Percentiles rank a stretch among this genome's conserved stretches.
Evolutionary conservation across 164 flowering plant species (phyloP).

Genomic region (Magnolia kwangsiensis): DNA sequence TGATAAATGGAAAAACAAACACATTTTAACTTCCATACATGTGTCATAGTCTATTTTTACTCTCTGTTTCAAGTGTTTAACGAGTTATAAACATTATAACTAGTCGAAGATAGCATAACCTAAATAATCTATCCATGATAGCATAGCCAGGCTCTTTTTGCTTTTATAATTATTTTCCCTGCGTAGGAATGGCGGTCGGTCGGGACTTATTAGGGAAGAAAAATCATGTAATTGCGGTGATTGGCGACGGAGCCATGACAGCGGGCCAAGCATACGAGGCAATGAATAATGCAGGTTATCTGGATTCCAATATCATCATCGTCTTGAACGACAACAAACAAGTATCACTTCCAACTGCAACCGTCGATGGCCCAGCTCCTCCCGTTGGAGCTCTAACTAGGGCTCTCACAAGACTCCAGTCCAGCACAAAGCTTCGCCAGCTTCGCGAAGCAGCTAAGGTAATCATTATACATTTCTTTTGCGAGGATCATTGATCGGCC

Average conservation of each 20-base stretch:
- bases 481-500: background rate
- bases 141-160: too few relatives aligned
- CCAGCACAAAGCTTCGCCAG: slow-evolving; percentile 32
- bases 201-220: slow-evolving; percentile 42
- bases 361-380: slow-evolving; percentile 47
- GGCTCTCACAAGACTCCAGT: slow-evolving; percentile 32
- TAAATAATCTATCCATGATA: too few relatives aligned
- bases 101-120: too few relatives aligned
- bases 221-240: slow-evolving; percentile 44
- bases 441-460: slow-evolving; percentile 44
- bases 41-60: too few relatives aligned
- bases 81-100: too few relatives aligned
- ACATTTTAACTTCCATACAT: too few relatives aligned
- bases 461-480: background rate
- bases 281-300: slow-evolving; percentile 43
- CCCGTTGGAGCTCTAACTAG: slow-evolving; percentile 49
- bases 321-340: slow-evolving; percentile 40
- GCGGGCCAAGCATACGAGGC: slow-evolving; percentile 39
- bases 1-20: too few relatives aligned
- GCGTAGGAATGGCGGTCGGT: slow-evolving; percentile 51
- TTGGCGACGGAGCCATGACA: slow-evolving; percentile 56
- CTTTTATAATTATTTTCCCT: too few relatives aligned
- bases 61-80: too few relatives aligned
- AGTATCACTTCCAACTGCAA: slow-evolving; percentile 39
- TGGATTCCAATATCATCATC: slow-evolving; percentile 41